Evolutionary conservation across 1,284 basidiomycete genomes (phyloP).

Genomic region (Gastroboletus turbinatus): DNA sequence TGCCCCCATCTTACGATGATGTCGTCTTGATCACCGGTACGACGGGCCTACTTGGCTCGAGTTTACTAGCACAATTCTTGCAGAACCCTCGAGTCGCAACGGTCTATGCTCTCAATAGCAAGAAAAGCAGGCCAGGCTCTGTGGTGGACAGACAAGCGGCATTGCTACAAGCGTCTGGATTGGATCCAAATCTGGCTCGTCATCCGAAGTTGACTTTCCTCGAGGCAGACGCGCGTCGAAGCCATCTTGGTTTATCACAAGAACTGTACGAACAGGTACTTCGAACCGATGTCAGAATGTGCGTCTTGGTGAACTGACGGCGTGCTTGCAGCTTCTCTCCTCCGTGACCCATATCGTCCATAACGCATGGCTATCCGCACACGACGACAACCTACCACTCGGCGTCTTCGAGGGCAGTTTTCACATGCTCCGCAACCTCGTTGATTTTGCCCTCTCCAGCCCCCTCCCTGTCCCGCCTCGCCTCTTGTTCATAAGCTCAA

Average conservation of each 20-base stretch:
- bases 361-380: constrained; percentile 32
- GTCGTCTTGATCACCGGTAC: constrained; percentile 31
- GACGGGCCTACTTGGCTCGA: constrained; percentile 28
- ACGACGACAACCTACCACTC: constrained; percentile 36
- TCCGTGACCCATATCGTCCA: constrained; percentile 29
- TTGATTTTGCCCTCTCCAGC: constrained; percentile 41
- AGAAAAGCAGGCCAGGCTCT: constrained; percentile 9
- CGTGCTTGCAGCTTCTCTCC: constrained; percentile 12
- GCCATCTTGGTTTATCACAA: constrained; percentile 10
- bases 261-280: constrained; percentile 14
- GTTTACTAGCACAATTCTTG: constrained; percentile 18
- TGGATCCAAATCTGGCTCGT: constrained; percentile 12
- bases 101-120: constrained; percentile 24
- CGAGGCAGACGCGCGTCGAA: constrained; percentile 14
- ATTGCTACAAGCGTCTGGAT: constrained; percentile 28
- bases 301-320: constrained; percentile 4
- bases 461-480: constrained; percentile 25
- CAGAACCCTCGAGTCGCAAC: constrained; percentile 5
- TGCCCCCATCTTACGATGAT: constrained; percentile 1
- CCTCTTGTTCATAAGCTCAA: constrained; percentile 39
- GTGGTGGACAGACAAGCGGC: constrained; percentile 23
- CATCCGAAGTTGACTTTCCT: constrained; percentile 17
- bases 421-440: constrained; percentile 37
- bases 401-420: constrained; percentile 30
- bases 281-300: background rate